Base-by-base conservation (phyloP, 192 early-diverging fungal genomes). In the Jimgerdemannia flammicorona region DNA sequence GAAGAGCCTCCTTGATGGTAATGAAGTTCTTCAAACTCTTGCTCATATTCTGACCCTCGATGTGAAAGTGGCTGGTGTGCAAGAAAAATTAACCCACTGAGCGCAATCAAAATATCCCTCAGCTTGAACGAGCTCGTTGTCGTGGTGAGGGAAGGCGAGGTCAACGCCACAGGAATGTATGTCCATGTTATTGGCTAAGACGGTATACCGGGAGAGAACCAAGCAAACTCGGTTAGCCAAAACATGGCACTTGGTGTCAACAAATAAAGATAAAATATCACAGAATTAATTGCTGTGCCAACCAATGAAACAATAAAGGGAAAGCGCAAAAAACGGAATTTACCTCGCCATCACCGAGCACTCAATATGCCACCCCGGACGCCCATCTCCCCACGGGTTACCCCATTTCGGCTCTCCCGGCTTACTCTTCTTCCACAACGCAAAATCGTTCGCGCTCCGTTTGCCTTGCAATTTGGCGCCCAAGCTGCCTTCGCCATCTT, bases 291-390 rank as follows among this genome's bases (percentile, higher is more conserved):
- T 10, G 14, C 14, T 14, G 49, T 2, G 14, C 49, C 29, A 29
- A 29, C 29, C 29, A 29, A 29, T 29, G 29, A 29, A 29, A 29
- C 1, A 29, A 29, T 29, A 29, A 29, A 29, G 29, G 29, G 29
- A 29, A 29, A 29, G 29, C 29, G 29, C 29, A 29, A 29, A 29
- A 29, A 29, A 19, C 64, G 19, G 64, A 19, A 65, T 0, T 65
- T 80, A 80, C 82, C 79, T 78, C 19, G 96, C 96, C 98, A 99
- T 99, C 44, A 91, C 98, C 29, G 95, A 96, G 91, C 98, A 99
- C 87, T 99, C 98, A 87, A 99, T 99, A 77, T 99, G 98, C 98
- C 98, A 99, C 43, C 98, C 98, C 6, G 97, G 98, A 49, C 98
- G 94, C 18, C 98, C 98, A 67, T 84, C 76, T 19, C 91, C 92